phyloP scores from a whole-genome alignment of 1,284 basidiomycete genomes.

The Porogramme epimiltina region DNA sequence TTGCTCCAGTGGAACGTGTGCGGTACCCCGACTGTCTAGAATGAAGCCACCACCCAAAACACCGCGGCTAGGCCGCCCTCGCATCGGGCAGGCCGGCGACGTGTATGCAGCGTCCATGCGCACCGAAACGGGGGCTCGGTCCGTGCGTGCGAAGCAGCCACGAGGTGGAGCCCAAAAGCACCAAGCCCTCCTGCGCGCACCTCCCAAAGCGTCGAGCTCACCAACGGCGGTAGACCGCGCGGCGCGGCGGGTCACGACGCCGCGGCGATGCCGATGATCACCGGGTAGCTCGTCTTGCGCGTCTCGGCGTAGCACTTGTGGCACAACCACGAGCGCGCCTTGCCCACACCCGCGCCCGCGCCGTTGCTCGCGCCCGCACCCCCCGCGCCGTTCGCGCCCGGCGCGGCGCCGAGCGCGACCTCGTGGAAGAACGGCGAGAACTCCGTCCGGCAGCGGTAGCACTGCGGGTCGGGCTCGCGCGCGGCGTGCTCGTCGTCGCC shows the following conservation, averaged over 20 bases:
- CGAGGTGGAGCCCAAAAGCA: too few species aligned
- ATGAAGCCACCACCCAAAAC: too few species aligned
- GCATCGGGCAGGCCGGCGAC: too few species aligned
- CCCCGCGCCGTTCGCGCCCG: conserved; percentile 10
- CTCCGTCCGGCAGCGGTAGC: conserved; percentile 38
- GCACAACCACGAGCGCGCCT: conserved; percentile 44
- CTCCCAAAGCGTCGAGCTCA: too few species aligned
- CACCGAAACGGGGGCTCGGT: too few species aligned
- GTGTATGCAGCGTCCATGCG: too few species aligned
- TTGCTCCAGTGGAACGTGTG: too few species aligned
- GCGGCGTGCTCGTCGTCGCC: not conserved
- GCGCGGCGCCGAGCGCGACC: conserved; percentile 19
- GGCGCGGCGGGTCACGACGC: conserved; percentile 16
- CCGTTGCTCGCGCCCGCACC: conserved; percentile 13
- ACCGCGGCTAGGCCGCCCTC: too few species aligned
- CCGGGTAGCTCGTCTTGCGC: conserved; percentile 18
- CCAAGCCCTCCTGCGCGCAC: too few species aligned
- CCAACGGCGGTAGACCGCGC: too few species aligned
- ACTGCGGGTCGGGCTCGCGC: conserved; percentile 30
- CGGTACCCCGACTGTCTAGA: too few species aligned
- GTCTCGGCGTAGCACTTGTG: conserved; percentile 56
- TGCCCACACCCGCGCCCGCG: not conserved
- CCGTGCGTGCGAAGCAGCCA: too few species aligned
- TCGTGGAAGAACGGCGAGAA: conserved; percentile 45
- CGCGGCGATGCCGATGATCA: conserved; percentile 24